These are phyloP conservation scores for Microcos paniculata DNA, from an alignment of 345 rosid genomes.

Conservation along the genomic window DNA sequence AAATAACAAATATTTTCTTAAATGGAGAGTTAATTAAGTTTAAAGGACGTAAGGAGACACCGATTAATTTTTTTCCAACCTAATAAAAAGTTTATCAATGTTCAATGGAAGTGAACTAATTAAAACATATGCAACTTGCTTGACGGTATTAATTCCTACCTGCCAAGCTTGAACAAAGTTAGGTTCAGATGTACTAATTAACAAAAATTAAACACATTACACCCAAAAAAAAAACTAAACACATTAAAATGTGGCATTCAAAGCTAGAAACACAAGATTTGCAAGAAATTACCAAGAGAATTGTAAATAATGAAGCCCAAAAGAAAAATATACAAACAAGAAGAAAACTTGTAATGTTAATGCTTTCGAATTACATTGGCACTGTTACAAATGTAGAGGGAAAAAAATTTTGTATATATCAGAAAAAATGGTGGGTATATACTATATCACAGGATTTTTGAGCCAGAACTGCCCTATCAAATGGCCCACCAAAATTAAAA, in stretches of 20 bases:
- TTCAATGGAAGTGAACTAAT: too few species aligned
- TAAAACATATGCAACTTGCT: not conserved
- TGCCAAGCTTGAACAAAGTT: not conserved
- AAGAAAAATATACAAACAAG: not conserved
- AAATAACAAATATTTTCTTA: too few species aligned
- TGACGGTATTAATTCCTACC: not conserved
- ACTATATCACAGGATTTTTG: constrained; percentile 11
- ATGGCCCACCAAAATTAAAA: constrained; percentile 31
- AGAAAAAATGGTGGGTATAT: not conserved
- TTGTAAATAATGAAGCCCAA: not conserved
- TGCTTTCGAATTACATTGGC: not conserved
- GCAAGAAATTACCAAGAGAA: not conserved
- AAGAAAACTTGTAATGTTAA: not conserved
- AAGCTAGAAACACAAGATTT: not conserved
- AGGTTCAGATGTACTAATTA: too few species aligned
- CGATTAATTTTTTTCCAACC: too few species aligned
- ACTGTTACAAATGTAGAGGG: not conserved
- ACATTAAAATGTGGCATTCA: not conserved
- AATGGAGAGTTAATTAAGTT: too few species aligned
- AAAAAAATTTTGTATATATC: not conserved
- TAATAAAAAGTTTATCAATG: too few species aligned
- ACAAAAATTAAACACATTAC: too few species aligned
- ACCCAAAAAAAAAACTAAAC: not conserved
- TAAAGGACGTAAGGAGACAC: too few species aligned
- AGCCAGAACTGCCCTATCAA: constrained; percentile 12